Evolutionary conservation across 1,284 basidiomycete genomes (phyloP), one percentile per base, ranked within the genome.

Genomic region (Trametes versicolor): DNA sequence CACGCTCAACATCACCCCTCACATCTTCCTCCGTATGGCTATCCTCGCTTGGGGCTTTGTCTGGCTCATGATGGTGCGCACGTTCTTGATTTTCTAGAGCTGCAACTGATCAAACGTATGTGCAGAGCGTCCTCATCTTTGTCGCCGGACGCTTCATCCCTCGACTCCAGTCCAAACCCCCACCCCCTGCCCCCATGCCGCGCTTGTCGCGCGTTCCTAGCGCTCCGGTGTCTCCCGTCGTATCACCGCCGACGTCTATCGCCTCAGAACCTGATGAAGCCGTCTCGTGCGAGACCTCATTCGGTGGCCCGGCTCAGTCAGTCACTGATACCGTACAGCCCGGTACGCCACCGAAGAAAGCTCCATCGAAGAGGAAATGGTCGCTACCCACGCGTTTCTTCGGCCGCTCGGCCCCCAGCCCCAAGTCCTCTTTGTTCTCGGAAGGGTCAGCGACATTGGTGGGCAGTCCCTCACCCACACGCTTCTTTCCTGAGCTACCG

Each of bases 81-180:
- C 25, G 7, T 29, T 2, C 5, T 4, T 23, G 37, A 25, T 10
- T 19, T 32, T 2, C 19, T 17, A 15, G 2, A 1, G 4, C 17
- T 25, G 10, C 13, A 5, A 10, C 60, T 53, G 15, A 41, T 27
- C 36, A 15, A 12, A n/a, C 27, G 12, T 23, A 39, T 10, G 1
- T 57, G n/a, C 48, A 68, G 66, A 68, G 66, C 58, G 60, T 68
- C 41, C 41, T 64, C 48, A 68, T 65, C 25, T 68, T 68, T 29
- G 2, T 49, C 17, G 43, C 51, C 10, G 66, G 66, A 47, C 58
- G 63, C 17, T 8, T 68, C 39, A 15, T 68, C 15, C 66, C 66
- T 19, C 50, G 39, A 17, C 13, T 56, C 12, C 66, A 55, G 13
- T 32, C 63, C 34, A 64, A 63, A 29, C 58, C 63, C 27, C 65